Conservation (phyloP, 495 filamentous ascomycete species). For the Aspergillus affinis region DNA sequence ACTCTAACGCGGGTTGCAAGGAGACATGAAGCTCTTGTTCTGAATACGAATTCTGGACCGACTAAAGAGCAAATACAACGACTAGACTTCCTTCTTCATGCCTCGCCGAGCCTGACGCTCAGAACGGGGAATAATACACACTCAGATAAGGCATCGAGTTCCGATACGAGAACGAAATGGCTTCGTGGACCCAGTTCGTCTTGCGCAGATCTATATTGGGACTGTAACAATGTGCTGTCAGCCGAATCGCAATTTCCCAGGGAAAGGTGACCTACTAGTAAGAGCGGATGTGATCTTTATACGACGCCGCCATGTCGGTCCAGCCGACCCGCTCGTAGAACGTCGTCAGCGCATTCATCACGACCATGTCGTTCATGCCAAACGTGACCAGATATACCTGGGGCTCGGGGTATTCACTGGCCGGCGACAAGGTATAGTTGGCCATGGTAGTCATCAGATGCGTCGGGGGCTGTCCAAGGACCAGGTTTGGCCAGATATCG, state of each 20-base stretch:
- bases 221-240: constrained; percentile 1
- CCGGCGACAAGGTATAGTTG: constrained; percentile 15
- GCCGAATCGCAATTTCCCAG: neutral
- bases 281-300: constrained; percentile 8
- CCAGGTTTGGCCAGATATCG: neutral
- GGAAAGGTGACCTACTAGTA: constrained; percentile 13
- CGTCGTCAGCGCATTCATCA: constrained; percentile 10
- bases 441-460: constrained; percentile 7
- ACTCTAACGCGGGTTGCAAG: too few relatives aligned
- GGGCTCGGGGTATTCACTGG: constrained; percentile 14
- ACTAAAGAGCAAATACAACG: too few relatives aligned
- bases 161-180: constrained; percentile 18
- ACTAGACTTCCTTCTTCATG: too few relatives aligned
- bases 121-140: constrained; percentile 9
- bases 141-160: constrained; percentile 15
- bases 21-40: too few relatives aligned
- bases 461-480: neutral
- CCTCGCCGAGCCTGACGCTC: too few relatives aligned
- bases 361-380: constrained; percentile 12
- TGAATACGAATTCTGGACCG: too few relatives aligned
- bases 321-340: constrained; percentile 16
- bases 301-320: constrained; percentile 4
- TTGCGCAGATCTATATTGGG: constrained; percentile 6
- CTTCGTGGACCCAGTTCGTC: constrained; percentile 12
- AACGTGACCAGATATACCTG: constrained; percentile 18